Evolutionary conservation across 73 alveolate genomes (phyloP), one percentile per base, ranked within the genome.

Genomic region (Urostyla sp.): DNA sequence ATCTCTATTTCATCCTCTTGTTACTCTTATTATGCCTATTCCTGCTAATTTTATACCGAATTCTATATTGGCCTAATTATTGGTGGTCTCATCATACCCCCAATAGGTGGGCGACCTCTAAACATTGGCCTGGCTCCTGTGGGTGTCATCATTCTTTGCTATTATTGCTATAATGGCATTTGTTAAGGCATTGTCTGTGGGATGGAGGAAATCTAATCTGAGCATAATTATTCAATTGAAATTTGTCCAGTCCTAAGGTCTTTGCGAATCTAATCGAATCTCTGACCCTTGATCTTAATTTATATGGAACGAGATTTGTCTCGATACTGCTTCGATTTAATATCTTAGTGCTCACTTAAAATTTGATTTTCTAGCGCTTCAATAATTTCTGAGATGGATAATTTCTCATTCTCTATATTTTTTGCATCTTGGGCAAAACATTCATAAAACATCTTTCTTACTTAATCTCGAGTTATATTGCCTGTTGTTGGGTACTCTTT

Each of bases 291-390:
- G 20, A 63, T 24, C 30, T 63, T 63, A 46, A 63, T 23, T 24
- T 63, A 23, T 23, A 63, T 60, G 13, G 79, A 57, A 43, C 79
- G 37, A 11, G 45, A 13, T 23, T 63, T 63, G 44, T 63, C 79
- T 63, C 79, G 37, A 40, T 63, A 63, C 30, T 63, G 44, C 60
- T 63, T 63, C 15, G 79, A 63, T 40, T 63, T 63, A n/a, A 60
- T 57, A 60, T 63, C 79, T 63, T 63, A 43, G 53, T 60, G 44
- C 44, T 63, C 79, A 10, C 44, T 60, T 63, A 63, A 63, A 38
- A 63, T 63, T n/a, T n/a, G 79, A 60, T 63, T 43, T 43, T 18
- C 52, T 6, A n/a, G 79, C 18, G 79, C 37, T 43, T 63, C 44
- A 63, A 63, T 57, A 60, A 6, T 15, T 38, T 15, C 37, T 37